Evolutionary conservation across 495 filamentous ascomycete species (phyloP).

Genomic region (Podospora didyma): DNA sequence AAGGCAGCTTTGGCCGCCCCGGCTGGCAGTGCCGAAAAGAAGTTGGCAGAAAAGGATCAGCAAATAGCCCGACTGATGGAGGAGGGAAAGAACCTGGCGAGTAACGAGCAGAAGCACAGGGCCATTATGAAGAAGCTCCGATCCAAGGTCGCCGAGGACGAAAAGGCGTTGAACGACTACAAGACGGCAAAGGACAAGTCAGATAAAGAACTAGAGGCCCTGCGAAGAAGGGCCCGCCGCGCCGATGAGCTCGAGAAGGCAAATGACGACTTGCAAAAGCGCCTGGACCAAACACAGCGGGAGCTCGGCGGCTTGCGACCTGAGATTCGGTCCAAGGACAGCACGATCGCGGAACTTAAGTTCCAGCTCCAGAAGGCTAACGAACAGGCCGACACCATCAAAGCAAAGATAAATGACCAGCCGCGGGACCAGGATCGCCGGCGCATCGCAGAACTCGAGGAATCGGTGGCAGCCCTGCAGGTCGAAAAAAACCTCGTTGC

Average conservation of each 20-base stretch:
- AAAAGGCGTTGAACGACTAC: conserved; percentile 59
- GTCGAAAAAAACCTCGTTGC: conserved; percentile 73
- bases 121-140: conserved; percentile 81
- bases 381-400: conserved; percentile 62
- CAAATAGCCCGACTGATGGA: conserved; percentile 85
- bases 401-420: conserved; percentile 61
- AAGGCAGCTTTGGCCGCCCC: conserved; percentile 57
- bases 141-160: conserved; percentile 53
- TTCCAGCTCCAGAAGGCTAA: conserved; percentile 64
- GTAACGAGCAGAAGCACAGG: conserved; percentile 77
- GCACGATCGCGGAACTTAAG: conserved; percentile 65
- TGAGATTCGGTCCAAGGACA: conserved; percentile 64
- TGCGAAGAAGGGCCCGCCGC: conserved; percentile 57
- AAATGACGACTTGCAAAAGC: conserved; percentile 59
- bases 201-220: conserved; percentile 55
- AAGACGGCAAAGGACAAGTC: conserved; percentile 64
- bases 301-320: conserved; percentile 64
- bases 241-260: conserved; percentile 65
- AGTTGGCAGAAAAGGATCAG: conserved; percentile 82
- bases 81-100: conserved; percentile 86
- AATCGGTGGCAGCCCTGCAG: conserved; percentile 63
- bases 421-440: conserved; percentile 64
- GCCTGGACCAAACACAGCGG: conserved; percentile 58
- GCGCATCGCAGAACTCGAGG: conserved; percentile 63
- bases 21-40: conserved; percentile 64